These are phyloP conservation scores for Phialophora macrospora DNA, from an alignment of 2,329 filamentous ascomycete species.

Conservation along the genomic window DNA sequence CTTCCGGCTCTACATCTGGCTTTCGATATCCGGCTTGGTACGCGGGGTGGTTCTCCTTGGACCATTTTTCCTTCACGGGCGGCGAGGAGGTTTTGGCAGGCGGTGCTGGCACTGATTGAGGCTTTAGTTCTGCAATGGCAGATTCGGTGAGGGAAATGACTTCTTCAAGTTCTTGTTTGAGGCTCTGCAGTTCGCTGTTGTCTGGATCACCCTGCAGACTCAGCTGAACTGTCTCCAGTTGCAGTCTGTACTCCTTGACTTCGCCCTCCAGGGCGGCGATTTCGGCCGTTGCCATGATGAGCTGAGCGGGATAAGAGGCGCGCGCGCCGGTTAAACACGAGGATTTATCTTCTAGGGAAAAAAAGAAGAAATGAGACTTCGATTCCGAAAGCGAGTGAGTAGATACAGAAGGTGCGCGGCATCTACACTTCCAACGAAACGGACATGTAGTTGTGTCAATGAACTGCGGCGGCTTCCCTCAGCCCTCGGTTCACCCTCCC, in stretches of 20 bases:
- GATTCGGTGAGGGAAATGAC: constrained; percentile 79
- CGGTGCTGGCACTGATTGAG: constrained; percentile 53
- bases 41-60: constrained; percentile 78
- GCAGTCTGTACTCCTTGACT: constrained; percentile 64
- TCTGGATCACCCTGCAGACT: constrained; percentile 80
- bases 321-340: neutral
- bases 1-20: constrained; percentile 58
- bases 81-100: constrained; percentile 54
- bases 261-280: constrained; percentile 53
- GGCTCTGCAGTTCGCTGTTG: constrained; percentile 74
- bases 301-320: neutral
- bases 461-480: neutral
- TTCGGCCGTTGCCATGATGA: constrained; percentile 39
- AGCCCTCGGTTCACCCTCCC: neutral
- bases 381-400: neutral
- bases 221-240: constrained; percentile 78
- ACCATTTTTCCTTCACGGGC: constrained; percentile 73
- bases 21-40: constrained; percentile 66
- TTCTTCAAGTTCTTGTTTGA: constrained; percentile 80
- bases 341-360: neutral
- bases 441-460: neutral
- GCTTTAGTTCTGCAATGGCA: constrained; percentile 79
- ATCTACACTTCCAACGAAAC: neutral
- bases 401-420: neutral
- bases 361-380: neutral